Evolutionary conservation across 768 basidiomycete species (phyloP), one percentile per base, ranked within the genome.

Genomic region (Lentinus tigrinus): DNA sequence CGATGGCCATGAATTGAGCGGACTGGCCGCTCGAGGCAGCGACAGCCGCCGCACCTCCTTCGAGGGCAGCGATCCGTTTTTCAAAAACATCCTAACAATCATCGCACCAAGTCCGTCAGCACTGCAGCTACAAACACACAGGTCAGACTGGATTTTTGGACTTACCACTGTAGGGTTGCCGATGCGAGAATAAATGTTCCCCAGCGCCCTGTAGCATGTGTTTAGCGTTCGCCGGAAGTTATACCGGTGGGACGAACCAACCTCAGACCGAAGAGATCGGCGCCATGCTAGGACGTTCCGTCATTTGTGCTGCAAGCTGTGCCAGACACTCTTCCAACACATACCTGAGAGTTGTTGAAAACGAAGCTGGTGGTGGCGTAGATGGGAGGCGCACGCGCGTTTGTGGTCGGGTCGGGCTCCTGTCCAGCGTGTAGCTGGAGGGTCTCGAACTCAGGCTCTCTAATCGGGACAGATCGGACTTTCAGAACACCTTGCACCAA

Each of bases 391-490:
- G 90, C 91, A 3, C 90, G 81, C 4, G 91, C 87, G 56, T 87
- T 85, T 0, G 87, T 89, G 1, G 84, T 68, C 0, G 81, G 70
- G 71, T 89, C 88, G 11, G 81, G 79, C 13, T 71, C 73, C 60
- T 90, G 86, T 1, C 91, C 91, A 17, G 84, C 91, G 67, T 93
- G 91, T 5, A 92, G 77, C 70, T 91, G 89, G 47, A 92, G 75
- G 1, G 89, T 91, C 65, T 92, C 89, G 64, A 91, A 91, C 66
- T 89, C 87, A 47, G 88, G 87, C 38, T 67, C 68, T 56, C 77
- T 78, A n/a, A 48, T 2, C 14, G 5, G 24, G 4, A 4, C 21
- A 5, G 11, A 13, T 13, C 27, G 28, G 38, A 27, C 19, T n/a
- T 26, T 27, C 13, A 38, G 7, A 19, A 27, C 37, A 26, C 19